Evolutionary conservation across 768 basidiomycete species (phyloP).

Genomic region (Suillus lakei): DNA sequence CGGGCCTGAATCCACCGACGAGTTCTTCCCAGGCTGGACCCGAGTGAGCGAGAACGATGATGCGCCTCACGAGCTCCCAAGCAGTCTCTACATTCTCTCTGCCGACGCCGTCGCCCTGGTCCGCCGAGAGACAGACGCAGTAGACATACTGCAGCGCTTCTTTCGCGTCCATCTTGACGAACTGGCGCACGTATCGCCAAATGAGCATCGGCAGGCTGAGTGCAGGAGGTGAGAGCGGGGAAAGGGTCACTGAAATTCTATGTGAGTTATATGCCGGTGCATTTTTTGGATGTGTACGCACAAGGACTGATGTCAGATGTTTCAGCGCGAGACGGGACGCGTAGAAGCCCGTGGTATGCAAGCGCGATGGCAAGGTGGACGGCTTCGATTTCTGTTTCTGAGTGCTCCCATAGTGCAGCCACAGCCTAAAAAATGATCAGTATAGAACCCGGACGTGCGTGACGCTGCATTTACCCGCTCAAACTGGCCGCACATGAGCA

Average conservation of each 20-base stretch:
- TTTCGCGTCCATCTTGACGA: slow-evolving; percentile 90
- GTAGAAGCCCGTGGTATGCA: slow-evolving; percentile 90
- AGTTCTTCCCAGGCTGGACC: slow-evolving; percentile 91
- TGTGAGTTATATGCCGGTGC: neutral
- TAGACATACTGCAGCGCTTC: slow-evolving; percentile 96
- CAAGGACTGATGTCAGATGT: slow-evolving; percentile 84
- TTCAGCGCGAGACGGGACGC: slow-evolving; percentile 81
- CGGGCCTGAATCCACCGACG: slow-evolving; percentile 88
- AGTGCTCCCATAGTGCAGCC: slow-evolving; percentile 86
- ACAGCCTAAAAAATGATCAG: slow-evolving; percentile 65
- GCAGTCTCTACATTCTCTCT: slow-evolving; percentile 83
- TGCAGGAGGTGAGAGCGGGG: slow-evolving; percentile 70
- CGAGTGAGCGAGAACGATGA: slow-evolving; percentile 78
- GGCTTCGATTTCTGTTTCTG: slow-evolving; percentile 88
- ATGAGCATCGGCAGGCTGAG: slow-evolving; percentile 84
- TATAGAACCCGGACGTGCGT: neutral
- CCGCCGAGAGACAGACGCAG: slow-evolving; percentile 77
- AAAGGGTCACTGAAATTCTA: slow-evolving; percentile 59
- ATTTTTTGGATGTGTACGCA: slow-evolving; percentile 43
- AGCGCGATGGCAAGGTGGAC: slow-evolving; percentile 93
- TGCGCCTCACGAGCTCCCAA: slow-evolving; percentile 79
- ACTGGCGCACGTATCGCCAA: slow-evolving; percentile 92
- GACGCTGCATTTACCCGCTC: slow-evolving; percentile 66
- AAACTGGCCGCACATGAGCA: slow-evolving; percentile 93
- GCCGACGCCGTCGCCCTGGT: slow-evolving; percentile 73